Evolutionary conservation across 495 filamentous ascomycete genomes (phyloP), one percentile per base, ranked within the genome.

Genomic region (Aspergillus bertholletiae): DNA sequence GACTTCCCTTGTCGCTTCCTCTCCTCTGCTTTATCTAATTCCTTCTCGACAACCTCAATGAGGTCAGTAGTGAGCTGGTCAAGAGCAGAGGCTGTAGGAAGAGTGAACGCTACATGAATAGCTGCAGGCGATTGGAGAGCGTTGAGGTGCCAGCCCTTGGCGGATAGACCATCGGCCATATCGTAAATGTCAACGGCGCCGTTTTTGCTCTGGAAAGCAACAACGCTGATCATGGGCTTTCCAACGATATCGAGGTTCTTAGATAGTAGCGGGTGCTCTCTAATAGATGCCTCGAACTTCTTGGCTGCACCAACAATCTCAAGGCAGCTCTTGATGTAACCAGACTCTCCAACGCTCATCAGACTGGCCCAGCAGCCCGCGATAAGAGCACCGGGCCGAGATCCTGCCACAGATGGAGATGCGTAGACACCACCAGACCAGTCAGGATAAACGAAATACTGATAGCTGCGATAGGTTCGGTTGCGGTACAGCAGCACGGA

Each of bases 361-460:
- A 98, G 71, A 61, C 82, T 87, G 3, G 92, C 85, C 94, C 94
- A 98, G 74, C 90, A 95, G 34, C 86, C 91, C 0, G 94, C 94
- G 53, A 98, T 98, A 20, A 98, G 76, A 11, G 93, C 92, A 46
- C 94, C 94, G 0, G 94, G 92, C 1, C 94, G 85, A 0, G 90
- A 96, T 20, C 95, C 94, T 2, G 95, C 92, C 21, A 97, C 86
- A 15, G 83, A 84, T 0, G 92, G 92, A 12, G 90, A 96, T 48
- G 89, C 95, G 69, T 97, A 99, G 1, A 99, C 90, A 61, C 94
- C 94, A 59, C 94, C 94, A 35, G 88, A 86, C 94, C 94, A 99
- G 68, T 93, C 87, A 5, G 95, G 87, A 32, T 88, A 91, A 69
- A 99, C 84, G 70, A 96, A 97, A 78, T 99, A 99, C 67, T 97